Evolutionary conservation across 352 stramenopile genomes (phyloP), one percentile per base, ranked within the genome.

Genomic region (Pythium aphanidermatum): DNA sequence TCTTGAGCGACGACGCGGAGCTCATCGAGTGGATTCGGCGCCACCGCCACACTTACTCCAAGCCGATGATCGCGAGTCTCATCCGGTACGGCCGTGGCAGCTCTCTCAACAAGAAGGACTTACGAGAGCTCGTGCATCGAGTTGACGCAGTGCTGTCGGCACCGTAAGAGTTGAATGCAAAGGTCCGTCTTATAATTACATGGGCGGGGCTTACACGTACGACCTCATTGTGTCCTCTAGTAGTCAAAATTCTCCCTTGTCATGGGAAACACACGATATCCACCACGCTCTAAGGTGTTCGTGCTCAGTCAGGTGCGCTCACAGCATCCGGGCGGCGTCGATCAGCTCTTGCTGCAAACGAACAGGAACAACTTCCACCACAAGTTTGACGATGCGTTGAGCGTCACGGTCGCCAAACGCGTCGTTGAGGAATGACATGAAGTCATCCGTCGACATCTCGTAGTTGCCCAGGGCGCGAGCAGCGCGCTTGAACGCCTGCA

Each of bases 1-100:
- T 93, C 63, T 86, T 88, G 28, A 68, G 75, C 35, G 71, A 96
- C 31, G 63, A 74, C 23, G n/a, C n/a, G n/a, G 83, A 96, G 28
- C 41, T 96, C 26, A 46, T 95, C 23, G 51, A 70, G 53, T 97
- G 89, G 85, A 81, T 95, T 36, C 51, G 73, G 23, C 55, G 52
- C 19, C 75, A 92, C 66, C 37, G 83, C 70, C 45, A 63, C 14
- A 21, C 58, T 39, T 90, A 87, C 54, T 65, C 73, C 1, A 90
- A 83, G 46, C 28, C 68, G 19, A 55, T 75, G 28, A 58, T 87
- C 16, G 74, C 71, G 2, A 83, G 83, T 25, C 46, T 90, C 10
- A 68, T 90, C 34, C 79, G 77, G 45, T 68, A 87, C 34, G 74
- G 77, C 16, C 66, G 87, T 7, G 77, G 77, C 21, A 72, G 55